phyloP scores from a whole-genome alignment of 2,329 filamentous ascomycete species.

The Chaetomium sp. region DNA sequence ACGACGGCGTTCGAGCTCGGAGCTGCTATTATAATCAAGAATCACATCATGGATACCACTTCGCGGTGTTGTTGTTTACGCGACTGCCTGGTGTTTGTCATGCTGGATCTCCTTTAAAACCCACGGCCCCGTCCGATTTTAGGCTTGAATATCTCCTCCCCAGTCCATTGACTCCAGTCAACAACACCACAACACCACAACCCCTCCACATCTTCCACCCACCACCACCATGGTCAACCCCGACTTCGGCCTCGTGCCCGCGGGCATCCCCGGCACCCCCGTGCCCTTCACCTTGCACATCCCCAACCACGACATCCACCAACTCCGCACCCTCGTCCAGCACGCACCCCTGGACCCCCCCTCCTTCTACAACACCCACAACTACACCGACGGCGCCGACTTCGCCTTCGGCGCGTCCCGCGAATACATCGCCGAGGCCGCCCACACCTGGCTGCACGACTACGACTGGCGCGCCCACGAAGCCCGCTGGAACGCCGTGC shows the following conservation, averaged over 20 bases:
- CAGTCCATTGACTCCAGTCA: no score
- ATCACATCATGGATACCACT: no score
- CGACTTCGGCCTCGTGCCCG: slow-evolving; percentile 6
- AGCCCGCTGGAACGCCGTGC: slow-evolving; percentile 15
- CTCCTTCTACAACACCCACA: slow-evolving; percentile 17
- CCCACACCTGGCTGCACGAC: slow-evolving; percentile 9
- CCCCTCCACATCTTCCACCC: no score
- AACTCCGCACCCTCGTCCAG: slow-evolving; percentile 11
- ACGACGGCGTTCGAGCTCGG: no score
- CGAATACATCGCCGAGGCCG: slow-evolving; percentile 13
- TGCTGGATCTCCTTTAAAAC: no score
- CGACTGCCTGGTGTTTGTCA: no score
- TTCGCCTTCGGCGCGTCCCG: slow-evolving; percentile 11
- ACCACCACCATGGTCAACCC: not conserved
- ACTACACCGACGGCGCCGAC: not conserved
- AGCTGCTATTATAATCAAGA: no score
- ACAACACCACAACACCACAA: no score
- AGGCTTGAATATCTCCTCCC: no score
- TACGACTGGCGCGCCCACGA: slow-evolving; percentile 18
- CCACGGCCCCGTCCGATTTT: no score
- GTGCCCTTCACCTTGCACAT: slow-evolving; percentile 11
- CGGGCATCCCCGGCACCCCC: slow-evolving; percentile 10
- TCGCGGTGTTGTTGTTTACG: no score
- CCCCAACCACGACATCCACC: slow-evolving; percentile 7
- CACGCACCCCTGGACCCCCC: slow-evolving; percentile 3